A percentile compares a stretch with the other conserved stretches of the same genome.
These are phyloP conservation scores for Fraxinus xanthoxyloides DNA, from an alignment of 305 asterid genomes.

Conservation along the genomic window DNA sequence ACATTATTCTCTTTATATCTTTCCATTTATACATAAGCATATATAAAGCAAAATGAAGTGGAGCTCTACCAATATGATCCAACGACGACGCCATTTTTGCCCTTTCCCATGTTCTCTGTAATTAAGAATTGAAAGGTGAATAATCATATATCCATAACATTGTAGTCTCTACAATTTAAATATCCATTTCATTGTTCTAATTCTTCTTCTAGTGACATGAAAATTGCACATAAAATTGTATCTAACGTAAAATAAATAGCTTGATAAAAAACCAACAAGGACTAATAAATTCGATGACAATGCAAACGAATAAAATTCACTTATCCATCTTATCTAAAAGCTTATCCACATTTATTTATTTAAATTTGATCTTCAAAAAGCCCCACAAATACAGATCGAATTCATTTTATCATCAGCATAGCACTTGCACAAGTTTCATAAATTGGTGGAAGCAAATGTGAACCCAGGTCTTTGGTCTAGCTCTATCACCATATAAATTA, in stretches of 20 bases:
- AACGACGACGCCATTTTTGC: conserved; percentile 68
- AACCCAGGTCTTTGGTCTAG: not conserved
- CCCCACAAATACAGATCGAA: not conserved
- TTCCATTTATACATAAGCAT: not conserved
- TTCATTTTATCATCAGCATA: not conserved
- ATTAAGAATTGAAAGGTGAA: not conserved
- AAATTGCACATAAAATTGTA: not conserved
- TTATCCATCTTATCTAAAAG: not conserved
- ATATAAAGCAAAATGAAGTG: conserved; percentile 5
- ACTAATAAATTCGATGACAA: not conserved
- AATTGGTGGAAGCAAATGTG: not conserved
- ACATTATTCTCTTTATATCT: not conserved
- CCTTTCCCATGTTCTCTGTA: conserved; percentile 94
- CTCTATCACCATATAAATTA: not conserved
- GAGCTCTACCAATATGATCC: conserved; percentile 67
- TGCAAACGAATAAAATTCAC: not conserved
- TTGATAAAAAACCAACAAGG: not conserved
- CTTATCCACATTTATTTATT: not conserved
- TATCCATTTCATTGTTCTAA: not conserved
- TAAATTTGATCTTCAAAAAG: not conserved
- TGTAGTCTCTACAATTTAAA: not conserved
- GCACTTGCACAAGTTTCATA: not conserved
- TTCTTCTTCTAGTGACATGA: not conserved
- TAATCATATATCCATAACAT: not conserved
- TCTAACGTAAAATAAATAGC: not conserved